Evolutionary conservation across 2,329 filamentous ascomycete species (phyloP).

Genomic region (Fusarium sp.): DNA sequence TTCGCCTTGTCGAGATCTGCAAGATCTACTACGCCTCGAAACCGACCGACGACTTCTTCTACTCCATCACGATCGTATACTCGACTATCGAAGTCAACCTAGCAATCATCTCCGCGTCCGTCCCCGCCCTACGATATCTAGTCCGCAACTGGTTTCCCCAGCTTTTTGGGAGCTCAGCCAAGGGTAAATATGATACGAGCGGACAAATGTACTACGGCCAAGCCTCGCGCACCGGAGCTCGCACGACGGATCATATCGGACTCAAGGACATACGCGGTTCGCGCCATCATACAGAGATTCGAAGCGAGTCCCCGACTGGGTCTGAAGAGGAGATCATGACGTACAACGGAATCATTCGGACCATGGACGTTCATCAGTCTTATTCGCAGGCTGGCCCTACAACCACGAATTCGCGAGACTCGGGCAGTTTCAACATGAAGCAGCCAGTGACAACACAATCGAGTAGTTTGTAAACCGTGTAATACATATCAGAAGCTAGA

Average conservation of each 20-base stretch:
- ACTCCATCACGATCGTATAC: constrained; percentile 49
- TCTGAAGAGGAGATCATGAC: constrained; percentile 55
- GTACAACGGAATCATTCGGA: constrained; percentile 50
- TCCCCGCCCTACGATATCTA: constrained; percentile 51
- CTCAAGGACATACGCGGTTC: constrained; percentile 43
- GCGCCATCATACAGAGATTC: constrained; percentile 46
- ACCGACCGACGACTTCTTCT: constrained; percentile 30
- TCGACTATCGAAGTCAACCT: constrained; percentile 52
- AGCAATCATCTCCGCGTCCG: constrained; percentile 52
- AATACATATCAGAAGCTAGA: background rate
- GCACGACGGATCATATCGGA: constrained; percentile 15
- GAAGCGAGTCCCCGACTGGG: constrained; percentile 47
- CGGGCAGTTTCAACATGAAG: constrained; percentile 5
- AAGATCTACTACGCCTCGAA: constrained; percentile 24
- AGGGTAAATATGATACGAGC: constrained; percentile 19
- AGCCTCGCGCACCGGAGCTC: constrained; percentile 14
- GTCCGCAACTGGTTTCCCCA: constrained; percentile 48
- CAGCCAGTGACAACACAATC: background rate
- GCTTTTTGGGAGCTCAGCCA: constrained; percentile 41
- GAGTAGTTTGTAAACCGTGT: constrained; percentile 1
- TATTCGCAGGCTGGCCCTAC: constrained; percentile 10
- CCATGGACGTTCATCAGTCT: constrained; percentile 23
- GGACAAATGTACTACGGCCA: constrained; percentile 16
- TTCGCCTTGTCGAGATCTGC: constrained; percentile 45
- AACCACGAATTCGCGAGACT: constrained; percentile 6